phyloP scores from a whole-genome alignment of 1,139 yeast genomes.

The Sugiyamaella paludigena region DNA sequence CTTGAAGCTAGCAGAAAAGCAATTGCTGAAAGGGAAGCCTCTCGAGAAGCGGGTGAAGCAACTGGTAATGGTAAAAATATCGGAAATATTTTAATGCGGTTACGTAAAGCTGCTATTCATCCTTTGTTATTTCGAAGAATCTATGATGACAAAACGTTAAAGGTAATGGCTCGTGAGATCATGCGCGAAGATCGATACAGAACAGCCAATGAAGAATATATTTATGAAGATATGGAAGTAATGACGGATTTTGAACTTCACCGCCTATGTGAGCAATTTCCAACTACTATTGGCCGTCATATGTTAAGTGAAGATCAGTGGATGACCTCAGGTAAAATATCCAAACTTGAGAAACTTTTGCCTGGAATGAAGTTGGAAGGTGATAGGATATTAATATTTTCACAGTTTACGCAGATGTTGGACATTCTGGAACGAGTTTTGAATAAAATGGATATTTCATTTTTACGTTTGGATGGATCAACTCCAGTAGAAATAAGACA shows the following conservation, averaged over 20 bases:
- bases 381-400: constrained; percentile 80
- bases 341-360: constrained; percentile 56
- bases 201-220: constrained; percentile 68
- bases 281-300: constrained; percentile 57
- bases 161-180: constrained; percentile 70
- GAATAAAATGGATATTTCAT: constrained; percentile 63
- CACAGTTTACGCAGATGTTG: constrained; percentile 87
- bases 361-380: constrained; percentile 54
- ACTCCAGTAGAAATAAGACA: constrained; percentile 93
- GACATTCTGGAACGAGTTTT: constrained; percentile 82
- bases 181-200: constrained; percentile 79
- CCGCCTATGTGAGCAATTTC: constrained; percentile 68
- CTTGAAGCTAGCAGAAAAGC: constrained; percentile 50
- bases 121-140: constrained; percentile 82
- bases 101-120: constrained; percentile 93
- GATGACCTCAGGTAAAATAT: constrained; percentile 76
- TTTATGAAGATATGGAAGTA: constrained; percentile 91
- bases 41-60: constrained; percentile 34
- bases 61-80: constrained; percentile 38
- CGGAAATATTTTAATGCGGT: constrained; percentile 88
- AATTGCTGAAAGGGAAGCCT: constrained; percentile 42
- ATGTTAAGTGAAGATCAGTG: constrained; percentile 54
- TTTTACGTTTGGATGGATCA: constrained; percentile 86
- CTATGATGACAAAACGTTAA: constrained; percentile 54
- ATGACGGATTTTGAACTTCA: constrained; percentile 92